These are phyloP conservation scores for Aspergillus terreus DNA, from an alignment of 2,329 filamentous ascomycete genomes.

Conservation along the genomic window DNA sequence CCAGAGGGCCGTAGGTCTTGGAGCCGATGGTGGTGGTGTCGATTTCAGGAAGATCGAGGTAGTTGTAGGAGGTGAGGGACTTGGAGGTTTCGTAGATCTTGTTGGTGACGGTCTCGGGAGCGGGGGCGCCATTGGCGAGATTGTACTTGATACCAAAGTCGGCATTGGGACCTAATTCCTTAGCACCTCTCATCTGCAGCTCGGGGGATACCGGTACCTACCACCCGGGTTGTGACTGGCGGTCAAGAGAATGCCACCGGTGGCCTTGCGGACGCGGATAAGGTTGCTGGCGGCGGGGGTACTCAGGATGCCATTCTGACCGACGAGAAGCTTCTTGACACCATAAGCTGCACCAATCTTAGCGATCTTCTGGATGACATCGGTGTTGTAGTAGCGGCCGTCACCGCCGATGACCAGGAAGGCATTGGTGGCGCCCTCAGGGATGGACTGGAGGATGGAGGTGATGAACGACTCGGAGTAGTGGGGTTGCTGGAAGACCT, in stretches of 20 bases:
- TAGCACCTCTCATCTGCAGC: no score
- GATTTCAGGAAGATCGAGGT: constrained; percentile 79
- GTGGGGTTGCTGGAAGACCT: constrained; percentile 89
- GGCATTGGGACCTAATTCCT: constrained; percentile 68
- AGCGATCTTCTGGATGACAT: constrained; percentile 93
- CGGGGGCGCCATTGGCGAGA: constrained; percentile 89
- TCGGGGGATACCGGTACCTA: constrained; percentile 43
- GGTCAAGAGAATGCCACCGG: constrained; percentile 92
- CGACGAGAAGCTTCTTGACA: constrained; percentile 97
- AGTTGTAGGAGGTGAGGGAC: constrained; percentile 85
- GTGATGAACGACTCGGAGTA: constrained; percentile 96
- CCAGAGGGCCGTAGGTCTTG: constrained; percentile 76
- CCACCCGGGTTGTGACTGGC: constrained; percentile 98
- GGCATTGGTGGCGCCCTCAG: constrained; percentile 81
- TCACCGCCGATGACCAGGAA: constrained; percentile 97
- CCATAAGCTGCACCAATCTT: constrained; percentile 97
- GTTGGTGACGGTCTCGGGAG: constrained; percentile 94
- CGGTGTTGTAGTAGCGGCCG: constrained; percentile 94
- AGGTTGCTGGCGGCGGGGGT: constrained; percentile 95
- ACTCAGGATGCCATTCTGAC: constrained; percentile 92
- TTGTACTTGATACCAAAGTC: constrained; percentile 99
- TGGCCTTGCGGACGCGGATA: constrained; percentile 91
- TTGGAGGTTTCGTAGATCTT: constrained; percentile 95
- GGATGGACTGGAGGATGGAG: constrained; percentile 92
- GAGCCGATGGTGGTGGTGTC: constrained; percentile 80